Percentiles rank a stretch among this genome's conserved stretches.
Conservation (phyloP, 1,284 basidiomycete genomes). For the Apiotrichum porosum region DNA sequence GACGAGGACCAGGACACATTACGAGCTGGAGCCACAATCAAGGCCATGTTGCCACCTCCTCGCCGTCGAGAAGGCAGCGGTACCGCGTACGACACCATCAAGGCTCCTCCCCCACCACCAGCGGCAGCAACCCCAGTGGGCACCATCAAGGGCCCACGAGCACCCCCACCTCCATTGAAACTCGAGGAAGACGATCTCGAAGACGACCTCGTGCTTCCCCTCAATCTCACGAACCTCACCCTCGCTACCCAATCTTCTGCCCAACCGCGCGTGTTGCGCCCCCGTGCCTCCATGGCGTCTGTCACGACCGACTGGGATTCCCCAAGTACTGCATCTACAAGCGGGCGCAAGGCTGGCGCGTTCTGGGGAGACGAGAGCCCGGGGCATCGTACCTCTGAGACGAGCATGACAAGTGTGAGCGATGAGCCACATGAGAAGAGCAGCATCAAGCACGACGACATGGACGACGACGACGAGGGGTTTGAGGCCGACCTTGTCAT, state of each 20-base stretch:
- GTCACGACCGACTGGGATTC: conserved; percentile 23
- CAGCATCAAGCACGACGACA: conserved; percentile 3
- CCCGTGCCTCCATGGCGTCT: conserved; percentile 32
- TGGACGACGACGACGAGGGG: conserved; percentile 31
- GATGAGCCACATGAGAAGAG: conserved; percentile 23
- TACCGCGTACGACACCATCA: conserved; percentile 6
- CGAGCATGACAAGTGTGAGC: conserved; percentile 37
- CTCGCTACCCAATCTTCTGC: conserved; percentile 27
- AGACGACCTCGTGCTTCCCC: conserved; percentile 39
- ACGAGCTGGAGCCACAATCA: conserved; percentile 41
- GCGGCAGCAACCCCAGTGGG: background rate
- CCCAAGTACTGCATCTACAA: conserved; percentile 17
- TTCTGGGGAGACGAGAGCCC: conserved; percentile 29
- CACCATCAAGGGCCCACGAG: background rate
- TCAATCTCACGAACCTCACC: conserved; percentile 39
- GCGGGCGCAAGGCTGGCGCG: conserved; percentile 11
- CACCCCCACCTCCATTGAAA: too few relatives aligned
- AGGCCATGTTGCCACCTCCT: conserved; percentile 39
- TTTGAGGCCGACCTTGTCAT: conserved; percentile 40
- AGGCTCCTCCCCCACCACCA: background rate
- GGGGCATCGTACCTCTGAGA: conserved; percentile 27
- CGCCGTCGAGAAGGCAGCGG: conserved; percentile 11
- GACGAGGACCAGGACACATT: conserved; percentile 42
- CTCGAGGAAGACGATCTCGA: conserved; percentile 26
- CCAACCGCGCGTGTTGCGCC: conserved; percentile 13